phyloP scores from a whole-genome alignment of 768 basidiomycete species.

The Pisolithus sp. region DNA sequence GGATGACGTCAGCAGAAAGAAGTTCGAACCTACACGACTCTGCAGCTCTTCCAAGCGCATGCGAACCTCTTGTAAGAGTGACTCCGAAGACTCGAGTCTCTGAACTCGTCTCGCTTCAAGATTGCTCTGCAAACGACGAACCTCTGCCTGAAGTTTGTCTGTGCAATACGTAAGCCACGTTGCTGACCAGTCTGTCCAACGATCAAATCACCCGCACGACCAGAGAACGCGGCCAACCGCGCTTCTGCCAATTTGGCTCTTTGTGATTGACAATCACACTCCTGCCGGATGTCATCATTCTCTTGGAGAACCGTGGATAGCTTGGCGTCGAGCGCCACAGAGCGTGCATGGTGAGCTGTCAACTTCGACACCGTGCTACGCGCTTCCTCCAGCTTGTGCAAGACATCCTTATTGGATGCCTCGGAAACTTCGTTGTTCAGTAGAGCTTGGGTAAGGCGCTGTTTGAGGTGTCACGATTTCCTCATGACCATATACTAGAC shows the following conservation, averaged over 20 bases:
- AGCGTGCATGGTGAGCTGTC: slow-evolving; percentile 61
- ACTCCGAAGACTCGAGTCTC: slow-evolving; percentile 60
- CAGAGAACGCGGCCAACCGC: slow-evolving; percentile 55
- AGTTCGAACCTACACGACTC: slow-evolving; percentile 39
- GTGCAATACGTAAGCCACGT: slow-evolving; percentile 1
- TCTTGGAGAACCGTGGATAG: slow-evolving; percentile 63
- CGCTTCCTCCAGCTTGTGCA: slow-evolving; percentile 72
- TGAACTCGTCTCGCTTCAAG: slow-evolving; percentile 55
- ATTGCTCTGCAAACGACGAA: slow-evolving; percentile 55
- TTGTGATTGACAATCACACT: slow-evolving; percentile 65
- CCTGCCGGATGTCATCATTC: slow-evolving; percentile 79
- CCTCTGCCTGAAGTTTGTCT: slow-evolving; percentile 70
- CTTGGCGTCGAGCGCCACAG: slow-evolving; percentile 64
- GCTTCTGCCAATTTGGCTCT: slow-evolving; percentile 64
- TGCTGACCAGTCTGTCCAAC: neutral
- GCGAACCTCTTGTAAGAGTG: slow-evolving; percentile 59
- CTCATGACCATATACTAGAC: neutral
- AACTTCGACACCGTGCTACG: slow-evolving; percentile 60
- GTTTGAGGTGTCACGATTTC: slow-evolving; percentile 6
- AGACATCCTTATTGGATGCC: slow-evolving; percentile 63
- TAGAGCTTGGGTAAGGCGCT: slow-evolving; percentile 76
- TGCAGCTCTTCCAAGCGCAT: slow-evolving; percentile 56
- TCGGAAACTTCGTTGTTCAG: slow-evolving; percentile 81
- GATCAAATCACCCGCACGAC: slow-evolving; percentile 50
- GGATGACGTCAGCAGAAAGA: slow-evolving; percentile 1